These are phyloP conservation scores for Blepharisma stoltei DNA, from an alignment of 73 alveolate species.

Conservation along the genomic window DNA sequence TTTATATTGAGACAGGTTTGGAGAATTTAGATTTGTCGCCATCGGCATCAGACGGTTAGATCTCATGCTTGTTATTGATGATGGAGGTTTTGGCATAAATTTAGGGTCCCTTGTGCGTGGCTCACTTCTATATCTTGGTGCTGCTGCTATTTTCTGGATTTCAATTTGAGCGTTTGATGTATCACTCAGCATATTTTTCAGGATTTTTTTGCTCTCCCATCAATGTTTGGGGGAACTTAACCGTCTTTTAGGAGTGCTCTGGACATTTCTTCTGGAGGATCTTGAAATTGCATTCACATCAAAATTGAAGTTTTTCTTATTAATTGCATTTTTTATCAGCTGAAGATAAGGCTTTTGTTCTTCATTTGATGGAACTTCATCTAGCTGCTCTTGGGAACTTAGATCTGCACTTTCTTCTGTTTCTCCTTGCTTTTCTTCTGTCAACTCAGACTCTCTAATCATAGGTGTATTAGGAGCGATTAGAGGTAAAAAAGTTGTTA, in stretches of 20 bases:
- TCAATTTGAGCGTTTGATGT: not conserved
- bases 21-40: not conserved
- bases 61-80: not conserved
- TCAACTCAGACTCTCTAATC: not conserved
- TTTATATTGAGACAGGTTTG: not conserved
- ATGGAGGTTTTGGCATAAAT: not conserved
- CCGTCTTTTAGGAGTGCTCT: conserved; percentile 16
- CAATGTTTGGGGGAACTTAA: not conserved
- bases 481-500: conserved; percentile 11
- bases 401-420: not conserved
- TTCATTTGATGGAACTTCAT: too few relatives aligned
- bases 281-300: not conserved
- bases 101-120: not conserved
- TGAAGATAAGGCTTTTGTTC: too few relatives aligned
- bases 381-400: not conserved
- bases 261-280: conserved; percentile 5
- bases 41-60: not conserved
- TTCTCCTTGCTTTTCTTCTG: not conserved
- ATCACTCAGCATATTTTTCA: not conserved
- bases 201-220: conserved; percentile 21
- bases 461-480: conserved; percentile 18
- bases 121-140: not conserved
- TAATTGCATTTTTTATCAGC: not conserved
- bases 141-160: not conserved
- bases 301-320: not conserved